phyloP scores from a whole-genome alignment of 2,329 filamentous ascomycete species.

The Dactylellina parvicollis region DNA sequence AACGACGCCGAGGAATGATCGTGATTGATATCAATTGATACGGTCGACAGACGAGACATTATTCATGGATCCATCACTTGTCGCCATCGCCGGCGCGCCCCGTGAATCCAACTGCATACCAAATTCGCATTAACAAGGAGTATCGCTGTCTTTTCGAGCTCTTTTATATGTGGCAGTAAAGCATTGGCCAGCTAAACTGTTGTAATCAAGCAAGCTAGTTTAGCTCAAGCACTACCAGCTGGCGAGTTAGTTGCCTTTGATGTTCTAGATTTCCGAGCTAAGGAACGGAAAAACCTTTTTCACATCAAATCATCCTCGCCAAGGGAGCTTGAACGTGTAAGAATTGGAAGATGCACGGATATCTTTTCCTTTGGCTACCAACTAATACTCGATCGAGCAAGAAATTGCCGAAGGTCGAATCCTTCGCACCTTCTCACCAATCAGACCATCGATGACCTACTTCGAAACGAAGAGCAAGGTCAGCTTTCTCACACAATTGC shows the following conservation, averaged over 20 bases:
- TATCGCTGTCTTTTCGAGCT: not conserved
- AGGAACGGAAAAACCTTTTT: not conserved
- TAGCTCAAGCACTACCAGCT: not conserved
- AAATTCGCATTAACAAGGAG: not conserved
- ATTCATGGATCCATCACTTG: too few species aligned
- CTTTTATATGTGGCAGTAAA: constrained; percentile 31
- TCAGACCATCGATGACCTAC: not conserved
- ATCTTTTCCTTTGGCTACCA: not conserved
- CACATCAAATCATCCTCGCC: not conserved
- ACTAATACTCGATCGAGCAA: constrained; percentile 15
- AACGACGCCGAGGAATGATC: not conserved
- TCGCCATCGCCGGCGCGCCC: too few species aligned
- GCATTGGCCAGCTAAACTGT: constrained; percentile 30
- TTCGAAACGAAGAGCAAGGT: not conserved
- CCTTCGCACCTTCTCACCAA: not conserved
- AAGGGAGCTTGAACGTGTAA: not conserved
- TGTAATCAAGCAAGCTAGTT: constrained; percentile 4
- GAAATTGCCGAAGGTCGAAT: not conserved
- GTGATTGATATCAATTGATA: too few species aligned
- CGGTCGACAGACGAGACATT: too few species aligned
- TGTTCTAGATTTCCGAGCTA: constrained; percentile 20
- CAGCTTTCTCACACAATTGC: constrained; percentile 1
- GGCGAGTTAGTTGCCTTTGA: constrained; percentile 1
- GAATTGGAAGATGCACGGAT: not conserved
- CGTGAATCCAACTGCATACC: too few species aligned